Evolutionary conservation across 2,329 filamentous ascomycete genomes (phyloP), one percentile per base, ranked within the genome.

Genomic region (Fusarium verticillioides): DNA sequence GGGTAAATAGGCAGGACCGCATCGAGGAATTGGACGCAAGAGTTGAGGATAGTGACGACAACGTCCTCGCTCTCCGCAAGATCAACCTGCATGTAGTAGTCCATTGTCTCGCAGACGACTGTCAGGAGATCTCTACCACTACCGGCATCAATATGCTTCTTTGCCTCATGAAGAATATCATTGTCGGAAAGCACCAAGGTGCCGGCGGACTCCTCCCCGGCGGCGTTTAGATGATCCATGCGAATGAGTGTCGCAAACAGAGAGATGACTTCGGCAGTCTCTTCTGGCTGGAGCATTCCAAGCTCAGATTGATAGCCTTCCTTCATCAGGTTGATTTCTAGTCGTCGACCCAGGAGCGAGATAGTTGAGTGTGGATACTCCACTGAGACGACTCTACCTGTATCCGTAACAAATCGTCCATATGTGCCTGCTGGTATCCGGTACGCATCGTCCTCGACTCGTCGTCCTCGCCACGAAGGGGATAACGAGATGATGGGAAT

Each of bases 101-200:
- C 96, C 75, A 98, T 92, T 3, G 96, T 94, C 69, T 97, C 93
- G 75, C 95, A 93, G 34, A 98, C 85, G 46, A 98, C 89, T 16
- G 90, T 90, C 59, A 97, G 88, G 59, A 98, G 92, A 79, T 98
- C 96, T 71, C 87, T 89, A 63, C 88, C 91, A 40, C 88, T 72
- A 86, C 84, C 69, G 80, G 65, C 75, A 42, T 78, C 76, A 26
- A 88, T 79, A 84, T 90, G 81, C 85, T 89, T 73, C 86, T 87
- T 83, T 11, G 81, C 79, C 63, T 91, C 89, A 40, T 88, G 85
- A 39, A 93, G 80, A 18, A 93, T 82, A 28, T 85, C 84, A 54
- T 78, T 78, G 11, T 83, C 81, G 7, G 73, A 61, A 52, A 76
- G 76, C 4, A 80, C 69, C 32, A 88, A 72, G 1, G 84, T 83